phyloP scores from a whole-genome alignment of 352 stramenopile genomes.

The Stramenopiles sp. region DNA sequence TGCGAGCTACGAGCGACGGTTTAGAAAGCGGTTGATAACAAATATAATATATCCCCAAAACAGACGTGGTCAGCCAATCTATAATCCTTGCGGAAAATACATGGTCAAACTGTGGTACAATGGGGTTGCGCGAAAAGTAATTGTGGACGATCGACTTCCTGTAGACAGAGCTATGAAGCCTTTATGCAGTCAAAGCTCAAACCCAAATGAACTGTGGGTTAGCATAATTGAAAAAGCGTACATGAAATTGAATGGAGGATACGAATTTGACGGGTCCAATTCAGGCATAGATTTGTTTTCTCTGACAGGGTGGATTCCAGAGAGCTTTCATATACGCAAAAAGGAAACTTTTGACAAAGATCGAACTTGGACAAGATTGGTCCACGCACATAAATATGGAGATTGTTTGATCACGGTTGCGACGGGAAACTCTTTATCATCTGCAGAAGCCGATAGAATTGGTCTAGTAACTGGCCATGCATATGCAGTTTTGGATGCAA shows the following conservation, averaged over 20 bases:
- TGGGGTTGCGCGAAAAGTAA: conserved; percentile 66
- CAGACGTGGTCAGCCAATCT: conserved; percentile 31
- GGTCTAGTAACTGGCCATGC: background rate
- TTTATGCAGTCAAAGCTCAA: conserved; percentile 53
- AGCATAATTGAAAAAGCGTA: conserved; percentile 95
- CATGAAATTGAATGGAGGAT: conserved; percentile 88
- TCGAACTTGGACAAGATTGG: conserved; percentile 64
- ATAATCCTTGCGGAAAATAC: conserved; percentile 82
- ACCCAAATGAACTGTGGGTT: conserved; percentile 66
- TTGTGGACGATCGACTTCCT: conserved; percentile 83
- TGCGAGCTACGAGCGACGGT: conserved; percentile 65
- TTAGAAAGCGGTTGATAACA: conserved; percentile 68
- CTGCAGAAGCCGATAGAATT: conserved; percentile 27
- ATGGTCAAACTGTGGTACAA: conserved; percentile 89
- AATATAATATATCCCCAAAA: conserved; percentile 81
- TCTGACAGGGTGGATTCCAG: conserved; percentile 94
- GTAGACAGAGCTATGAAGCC: conserved; percentile 46
- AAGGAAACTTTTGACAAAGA: conserved; percentile 18
- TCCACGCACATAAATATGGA: conserved; percentile 72
- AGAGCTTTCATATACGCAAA: conserved; percentile 52
- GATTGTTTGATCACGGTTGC: conserved; percentile 92
- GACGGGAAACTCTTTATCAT: conserved; percentile 45
- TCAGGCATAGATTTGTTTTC: conserved; percentile 89
- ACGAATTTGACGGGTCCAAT: conserved; percentile 90
- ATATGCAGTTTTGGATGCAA: background rate